phyloP scores from a whole-genome alignment of 2,329 filamentous ascomycete species.

The Botrytis byssoidea region DNA sequence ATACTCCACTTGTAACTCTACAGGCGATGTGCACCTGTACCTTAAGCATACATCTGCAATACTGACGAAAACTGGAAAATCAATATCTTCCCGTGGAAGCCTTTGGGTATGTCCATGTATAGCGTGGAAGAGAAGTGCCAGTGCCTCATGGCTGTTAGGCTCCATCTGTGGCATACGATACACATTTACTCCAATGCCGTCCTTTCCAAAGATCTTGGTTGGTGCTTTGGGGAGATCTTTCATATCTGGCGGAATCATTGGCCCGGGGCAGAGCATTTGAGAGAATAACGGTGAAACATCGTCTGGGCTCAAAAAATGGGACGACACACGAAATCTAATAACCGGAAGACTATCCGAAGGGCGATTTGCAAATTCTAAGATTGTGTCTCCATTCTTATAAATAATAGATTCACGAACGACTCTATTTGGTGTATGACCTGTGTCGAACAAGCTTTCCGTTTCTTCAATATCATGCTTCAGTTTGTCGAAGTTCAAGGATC shows the following conservation, averaged over 20 bases:
- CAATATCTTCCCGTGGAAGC: conserved; percentile 46
- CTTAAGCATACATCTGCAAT: conserved; percentile 51
- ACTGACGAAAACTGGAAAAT: conserved; percentile 51
- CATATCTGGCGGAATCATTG: conserved; percentile 26
- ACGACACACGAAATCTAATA: conserved; percentile 52
- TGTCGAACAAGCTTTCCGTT: conserved; percentile 44
- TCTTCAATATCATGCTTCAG: conserved; percentile 45
- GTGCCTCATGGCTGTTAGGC: conserved; percentile 43
- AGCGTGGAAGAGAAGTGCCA: conserved; percentile 51
- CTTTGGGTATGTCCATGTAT: conserved; percentile 50
- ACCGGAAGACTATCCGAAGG: conserved; percentile 42
- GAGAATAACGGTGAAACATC: conserved; percentile 54
- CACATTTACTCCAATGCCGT: conserved; percentile 47
- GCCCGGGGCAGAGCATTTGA: conserved; percentile 44
- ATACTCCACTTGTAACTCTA: conserved; percentile 52
- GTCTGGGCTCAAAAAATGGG: conserved; percentile 45
- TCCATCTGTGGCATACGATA: conserved; percentile 55
- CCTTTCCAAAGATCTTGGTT: conserved; percentile 43
- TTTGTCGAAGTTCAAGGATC: conserved; percentile 49
- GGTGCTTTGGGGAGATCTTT: conserved; percentile 34
- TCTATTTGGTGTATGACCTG: conserved; percentile 44
- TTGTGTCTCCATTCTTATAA: conserved; percentile 47
- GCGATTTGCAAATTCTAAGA: conserved; percentile 53
- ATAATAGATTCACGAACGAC: conserved; percentile 46
- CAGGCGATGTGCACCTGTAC: conserved; percentile 52